Percentiles rank a stretch among this genome's conserved stretches.
Conservation (phyloP, 352 stramenopile genomes). For the Pelagophyceae sp. region DNA sequence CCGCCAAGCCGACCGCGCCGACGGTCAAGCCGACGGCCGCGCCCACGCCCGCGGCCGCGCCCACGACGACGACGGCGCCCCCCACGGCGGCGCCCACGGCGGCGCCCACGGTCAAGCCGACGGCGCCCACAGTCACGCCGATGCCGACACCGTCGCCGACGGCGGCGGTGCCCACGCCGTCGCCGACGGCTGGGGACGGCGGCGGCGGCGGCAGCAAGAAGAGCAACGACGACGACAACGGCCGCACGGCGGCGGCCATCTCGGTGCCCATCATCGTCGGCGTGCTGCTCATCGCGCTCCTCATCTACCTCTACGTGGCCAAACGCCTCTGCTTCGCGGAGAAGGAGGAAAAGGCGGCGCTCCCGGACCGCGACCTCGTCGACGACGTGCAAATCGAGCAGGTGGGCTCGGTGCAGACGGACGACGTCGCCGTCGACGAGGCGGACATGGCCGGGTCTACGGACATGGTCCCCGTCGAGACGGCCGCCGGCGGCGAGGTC, state of each 20-base stretch:
- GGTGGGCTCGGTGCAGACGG: not conserved
- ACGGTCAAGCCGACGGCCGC: not conserved
- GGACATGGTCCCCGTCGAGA: not conserved
- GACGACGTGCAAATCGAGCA: not conserved
- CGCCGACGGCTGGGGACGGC: not conserved
- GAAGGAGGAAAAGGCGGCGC: not conserved
- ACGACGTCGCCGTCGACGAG: not conserved
- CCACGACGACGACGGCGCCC: not conserved
- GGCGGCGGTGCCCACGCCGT: not conserved
- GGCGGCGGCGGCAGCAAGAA: not conserved
- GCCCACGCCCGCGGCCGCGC: not conserved
- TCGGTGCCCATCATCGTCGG: not conserved
- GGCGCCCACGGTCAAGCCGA: too few species aligned
- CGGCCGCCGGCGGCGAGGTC: not conserved
- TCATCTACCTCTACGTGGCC: not conserved
- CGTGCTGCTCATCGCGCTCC: not conserved
- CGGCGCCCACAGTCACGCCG: not conserved
- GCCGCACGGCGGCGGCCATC: not conserved
- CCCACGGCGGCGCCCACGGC: too few species aligned
- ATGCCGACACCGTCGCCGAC: not conserved
- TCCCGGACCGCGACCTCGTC: not conserved
- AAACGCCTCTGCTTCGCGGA: not conserved
- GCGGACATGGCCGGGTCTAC: not conserved
- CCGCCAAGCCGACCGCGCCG: not conserved
- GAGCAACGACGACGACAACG: not conserved